Evolutionary conservation across 106 monocot species (phyloP), one percentile per base, ranked within the genome.

Genomic region (Agapanthus africanus): DNA sequence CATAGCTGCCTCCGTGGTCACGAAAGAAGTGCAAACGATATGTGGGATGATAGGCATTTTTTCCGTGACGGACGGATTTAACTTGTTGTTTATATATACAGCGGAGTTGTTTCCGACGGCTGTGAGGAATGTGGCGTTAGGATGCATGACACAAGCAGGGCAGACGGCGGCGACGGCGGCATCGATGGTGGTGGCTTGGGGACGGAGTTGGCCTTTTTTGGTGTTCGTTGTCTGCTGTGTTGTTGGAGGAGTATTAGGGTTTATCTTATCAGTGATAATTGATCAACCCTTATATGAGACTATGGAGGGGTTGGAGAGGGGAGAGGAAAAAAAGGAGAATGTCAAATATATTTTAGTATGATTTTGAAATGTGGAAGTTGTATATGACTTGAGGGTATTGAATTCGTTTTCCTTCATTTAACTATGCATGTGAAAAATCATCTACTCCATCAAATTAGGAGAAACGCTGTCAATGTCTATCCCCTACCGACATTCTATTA

Each of bases 71-170:
- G 95, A 84, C 15, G 91, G 88, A 11, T 91, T 82, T 54, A 89
- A 91, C 37, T 38, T 97, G 69, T 44, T 89, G 51, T 84, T 84
- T 26, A 80, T 97, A 14, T 89, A 97, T 77, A 81, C 81, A 36
- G 72, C 78, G 22, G 91, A 91, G 86, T 72, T 97, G 46, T 97
- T 97, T 40, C 91, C 91, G 31, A 97, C 95, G 28, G 72, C 75
- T 42, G 95, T 95, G 74, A 79, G 95, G 77, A 95, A 78, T 47
- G 74, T 79, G 2, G 91, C 95, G 25, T 61, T 95, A 6, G 88
- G 95, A 9, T 86, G 83, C 28, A 75, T 79, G 28, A 37, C 79
- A 18, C 91, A 85, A 73, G 91, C 94, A 23, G 59, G 68, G 61
- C 85, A 91, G 65, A 68, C 80, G 70, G 95, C 91, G 8, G 95